Evolutionary conservation across 1,284 basidiomycete species (phyloP).

Genomic region (Leucoagaricus sp.): DNA sequence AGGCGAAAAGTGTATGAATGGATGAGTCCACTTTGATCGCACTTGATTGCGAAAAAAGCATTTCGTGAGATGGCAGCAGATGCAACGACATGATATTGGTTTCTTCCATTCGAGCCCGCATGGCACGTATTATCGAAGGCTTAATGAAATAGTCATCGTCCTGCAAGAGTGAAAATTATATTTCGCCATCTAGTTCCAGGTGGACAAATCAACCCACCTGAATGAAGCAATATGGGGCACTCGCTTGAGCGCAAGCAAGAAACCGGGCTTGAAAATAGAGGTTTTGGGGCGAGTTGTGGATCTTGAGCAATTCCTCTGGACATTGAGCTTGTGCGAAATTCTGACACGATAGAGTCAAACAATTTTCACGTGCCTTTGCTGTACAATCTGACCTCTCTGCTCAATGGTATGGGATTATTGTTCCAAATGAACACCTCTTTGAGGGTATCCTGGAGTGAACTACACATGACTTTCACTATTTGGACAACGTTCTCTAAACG

Average conservation of each 20-base stretch:
- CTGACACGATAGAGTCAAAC: slow-evolving; percentile 28
- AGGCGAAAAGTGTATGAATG: slow-evolving; percentile 61
- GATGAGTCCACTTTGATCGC: slow-evolving; percentile 31
- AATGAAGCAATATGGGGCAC: slow-evolving; percentile 60
- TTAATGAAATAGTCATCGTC: slow-evolving; percentile 70
- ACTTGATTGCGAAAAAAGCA: slow-evolving; percentile 51
- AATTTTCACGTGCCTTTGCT: background rate
- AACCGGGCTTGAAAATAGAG: slow-evolving; percentile 68
- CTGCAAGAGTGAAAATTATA: slow-evolving; percentile 31
- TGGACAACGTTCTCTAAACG: slow-evolving; percentile 58
- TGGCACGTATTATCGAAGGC: slow-evolving; percentile 54
- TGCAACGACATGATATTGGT: slow-evolving; percentile 41
- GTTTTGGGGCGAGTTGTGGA: slow-evolving; percentile 61
- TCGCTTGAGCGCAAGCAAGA: slow-evolving; percentile 53
- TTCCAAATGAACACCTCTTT: slow-evolving; percentile 63
- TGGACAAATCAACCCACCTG: slow-evolving; percentile 43
- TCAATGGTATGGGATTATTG: slow-evolving; percentile 50
- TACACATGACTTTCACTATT: slow-evolving; percentile 55
- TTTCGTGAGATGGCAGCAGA: slow-evolving; percentile 62
- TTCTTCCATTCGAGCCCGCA: slow-evolving; percentile 42
- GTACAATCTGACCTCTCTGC: slow-evolving; percentile 38
- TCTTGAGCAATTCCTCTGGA: slow-evolving; percentile 43
- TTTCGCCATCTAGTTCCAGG: slow-evolving; percentile 4
- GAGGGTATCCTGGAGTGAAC: slow-evolving; percentile 48
- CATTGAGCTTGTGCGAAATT: slow-evolving; percentile 52